phyloP scores from a whole-genome alignment of 805 yeast genomes.

The Candida alai region DNA sequence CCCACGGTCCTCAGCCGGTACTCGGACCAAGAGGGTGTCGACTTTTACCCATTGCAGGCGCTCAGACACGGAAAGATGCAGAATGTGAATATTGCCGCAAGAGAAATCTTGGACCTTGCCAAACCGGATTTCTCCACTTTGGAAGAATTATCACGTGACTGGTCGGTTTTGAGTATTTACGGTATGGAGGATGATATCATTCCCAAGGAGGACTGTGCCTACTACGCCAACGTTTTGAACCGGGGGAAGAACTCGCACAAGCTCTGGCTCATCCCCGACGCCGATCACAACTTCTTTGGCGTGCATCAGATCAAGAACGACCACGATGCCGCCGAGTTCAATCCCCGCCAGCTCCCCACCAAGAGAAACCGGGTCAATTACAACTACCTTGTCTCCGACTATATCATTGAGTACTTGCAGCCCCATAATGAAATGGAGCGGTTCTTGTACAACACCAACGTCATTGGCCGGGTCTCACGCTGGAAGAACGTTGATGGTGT shows the following conservation, averaged over 20 bases:
- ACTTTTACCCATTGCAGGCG: conserved; percentile 10
- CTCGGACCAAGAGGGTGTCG: conserved; percentile 16
- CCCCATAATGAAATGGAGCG: conserved; percentile 50
- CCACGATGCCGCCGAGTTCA: conserved; percentile 26
- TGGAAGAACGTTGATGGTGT: conserved; percentile 68
- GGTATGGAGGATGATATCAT: conserved; percentile 67
- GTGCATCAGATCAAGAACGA: conserved; percentile 30
- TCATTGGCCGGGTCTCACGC: conserved; percentile 43
- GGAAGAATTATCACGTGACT: conserved; percentile 38
- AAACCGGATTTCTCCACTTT: conserved; percentile 43
- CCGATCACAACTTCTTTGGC: conserved; percentile 83
- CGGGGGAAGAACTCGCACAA: conserved; percentile 48
- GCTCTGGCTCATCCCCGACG: conserved; percentile 55
- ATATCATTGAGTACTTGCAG: conserved; percentile 46
- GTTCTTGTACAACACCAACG: conserved; percentile 37
- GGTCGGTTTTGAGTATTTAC: conserved; percentile 62
- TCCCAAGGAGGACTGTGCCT: conserved; percentile 58
- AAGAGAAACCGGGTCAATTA: conserved; percentile 53
- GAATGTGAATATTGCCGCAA: conserved; percentile 38
- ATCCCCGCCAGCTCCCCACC: conserved; percentile 42
- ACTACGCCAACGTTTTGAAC: conserved; percentile 54
- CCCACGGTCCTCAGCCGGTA: conserved; percentile 42
- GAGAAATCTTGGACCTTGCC: conserved; percentile 51
- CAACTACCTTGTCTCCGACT: conserved; percentile 48
- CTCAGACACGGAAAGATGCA: conserved; percentile 50